Conservation (phyloP, 2,329 filamentous ascomycete genomes). For the Podosphaera aphanis region DNA sequence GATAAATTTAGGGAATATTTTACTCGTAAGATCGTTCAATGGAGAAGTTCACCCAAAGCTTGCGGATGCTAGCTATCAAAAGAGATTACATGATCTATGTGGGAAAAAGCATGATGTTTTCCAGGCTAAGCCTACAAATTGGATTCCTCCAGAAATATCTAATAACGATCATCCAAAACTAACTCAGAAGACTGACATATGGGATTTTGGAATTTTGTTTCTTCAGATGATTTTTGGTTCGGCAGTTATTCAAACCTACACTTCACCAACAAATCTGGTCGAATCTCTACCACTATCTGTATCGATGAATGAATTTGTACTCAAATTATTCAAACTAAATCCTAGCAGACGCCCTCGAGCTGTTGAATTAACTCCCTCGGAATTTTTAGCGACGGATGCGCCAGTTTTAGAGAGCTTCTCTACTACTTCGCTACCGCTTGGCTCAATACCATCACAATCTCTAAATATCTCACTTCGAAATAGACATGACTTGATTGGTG, state of each 20-base stretch:
- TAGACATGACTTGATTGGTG: slow-evolving; percentile 32
- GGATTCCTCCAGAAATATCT: slow-evolving; percentile 59
- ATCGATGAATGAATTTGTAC: slow-evolving; percentile 55
- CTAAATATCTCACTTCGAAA: slow-evolving; percentile 18
- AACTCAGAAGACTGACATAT: slow-evolving; percentile 68
- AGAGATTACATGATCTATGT: slow-evolving; percentile 38
- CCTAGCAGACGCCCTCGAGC: slow-evolving; percentile 66
- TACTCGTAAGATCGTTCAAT: slow-evolving; percentile 46
- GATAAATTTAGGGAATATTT: slow-evolving; percentile 57
- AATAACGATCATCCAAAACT: slow-evolving; percentile 32
- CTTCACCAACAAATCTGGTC: slow-evolving; percentile 53
- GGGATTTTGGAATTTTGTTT: slow-evolving; percentile 81
- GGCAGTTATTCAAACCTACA: slow-evolving; percentile 51
- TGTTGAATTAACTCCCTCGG: slow-evolving; percentile 44
- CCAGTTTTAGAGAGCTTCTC: slow-evolving; percentile 24
- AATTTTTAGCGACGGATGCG: slow-evolving; percentile 42
- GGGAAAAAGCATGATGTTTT: slow-evolving; percentile 29
- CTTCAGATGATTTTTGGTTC: slow-evolving; percentile 85
- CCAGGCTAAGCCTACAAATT: slow-evolving; percentile 53
- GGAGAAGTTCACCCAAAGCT: slow-evolving; percentile 53
- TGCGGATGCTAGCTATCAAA: slow-evolving; percentile 49
- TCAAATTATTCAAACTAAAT: slow-evolving; percentile 65
- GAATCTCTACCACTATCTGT: slow-evolving; percentile 48
- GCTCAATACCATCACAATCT: slow-evolving; percentile 11
- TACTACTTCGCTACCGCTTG: slow-evolving; percentile 18